Evolutionary conservation across 306 rosid genomes (phyloP).

Genomic region (Calophaca sinica): DNA sequence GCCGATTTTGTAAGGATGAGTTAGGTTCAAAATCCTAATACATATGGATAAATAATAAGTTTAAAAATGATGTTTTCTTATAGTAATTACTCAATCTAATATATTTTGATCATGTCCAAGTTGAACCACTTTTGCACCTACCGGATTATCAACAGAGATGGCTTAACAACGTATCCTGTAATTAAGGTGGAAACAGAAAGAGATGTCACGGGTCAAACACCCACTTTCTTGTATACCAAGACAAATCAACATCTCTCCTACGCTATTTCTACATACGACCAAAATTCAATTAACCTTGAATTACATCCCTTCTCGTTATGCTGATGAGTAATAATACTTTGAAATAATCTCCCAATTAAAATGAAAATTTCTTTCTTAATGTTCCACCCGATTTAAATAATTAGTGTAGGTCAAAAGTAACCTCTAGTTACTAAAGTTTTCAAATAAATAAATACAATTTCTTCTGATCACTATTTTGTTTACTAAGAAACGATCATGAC

Average conservation of each 20-base stretch:
- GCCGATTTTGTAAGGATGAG: no score
- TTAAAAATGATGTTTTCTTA: no score
- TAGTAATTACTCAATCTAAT: no score
- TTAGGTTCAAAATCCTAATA: no score
- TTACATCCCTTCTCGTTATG: background rate
- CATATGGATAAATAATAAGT: no score
- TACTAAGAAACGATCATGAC: background rate
- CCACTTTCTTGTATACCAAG: background rate
- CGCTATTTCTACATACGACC: background rate
- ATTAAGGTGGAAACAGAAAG: conserved; percentile 11
- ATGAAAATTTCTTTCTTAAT: background rate
- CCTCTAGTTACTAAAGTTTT: background rate
- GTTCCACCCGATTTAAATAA: background rate
- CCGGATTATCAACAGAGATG: background rate
- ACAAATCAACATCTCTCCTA: background rate
- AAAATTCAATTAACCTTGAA: conserved; percentile 16
- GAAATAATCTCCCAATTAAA: background rate
- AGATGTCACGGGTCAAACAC: conserved; percentile 37
- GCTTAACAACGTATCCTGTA: background rate
- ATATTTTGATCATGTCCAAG: background rate
- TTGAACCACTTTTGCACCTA: conserved; percentile 21
- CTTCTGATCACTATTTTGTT: background rate
- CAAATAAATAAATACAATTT: no score
- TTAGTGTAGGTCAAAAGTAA: background rate
- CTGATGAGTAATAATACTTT: background rate